Evolutionary conservation across 129 eudicot species (phyloP).

Genomic region (Escallonia herrerae): DNA sequence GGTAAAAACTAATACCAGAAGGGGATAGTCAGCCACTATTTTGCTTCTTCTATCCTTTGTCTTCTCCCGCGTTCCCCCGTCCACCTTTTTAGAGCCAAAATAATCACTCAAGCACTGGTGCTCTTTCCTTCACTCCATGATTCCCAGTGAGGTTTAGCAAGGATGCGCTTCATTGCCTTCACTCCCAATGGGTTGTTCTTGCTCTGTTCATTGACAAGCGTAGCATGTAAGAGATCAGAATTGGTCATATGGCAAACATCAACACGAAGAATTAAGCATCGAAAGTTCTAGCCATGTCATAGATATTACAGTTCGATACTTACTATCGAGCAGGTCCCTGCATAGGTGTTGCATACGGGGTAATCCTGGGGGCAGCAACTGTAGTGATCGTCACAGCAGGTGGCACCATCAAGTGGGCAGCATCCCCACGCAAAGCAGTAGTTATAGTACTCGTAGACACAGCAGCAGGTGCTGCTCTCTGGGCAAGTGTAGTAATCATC

Average conservation of each 20-base stretch:
- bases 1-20: background rate
- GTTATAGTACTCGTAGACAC: conserved; percentile 35
- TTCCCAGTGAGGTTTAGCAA: conserved; percentile 40
- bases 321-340: conserved; percentile 68
- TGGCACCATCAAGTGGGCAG: conserved; percentile 79
- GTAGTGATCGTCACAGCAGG: conserved; percentile 68
- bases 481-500: conserved; percentile 49
- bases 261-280: background rate
- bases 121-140: conserved; percentile 18
- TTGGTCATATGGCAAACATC: background rate
- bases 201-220: conserved; percentile 36
- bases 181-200: conserved; percentile 56
- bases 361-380: conserved; percentile 90
- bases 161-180: conserved; percentile 52
- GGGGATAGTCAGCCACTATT: background rate
- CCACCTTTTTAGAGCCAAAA: conserved; percentile 5
- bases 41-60: background rate
- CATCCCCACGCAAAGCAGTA: conserved; percentile 72
- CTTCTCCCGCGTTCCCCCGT: background rate
- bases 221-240: background rate
- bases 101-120: conserved; percentile 27
- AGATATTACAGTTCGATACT: background rate
- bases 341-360: conserved; percentile 50
- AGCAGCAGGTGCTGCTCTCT: conserved; percentile 62
- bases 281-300: no score